Evolutionary conservation across 805 yeast genomes (phyloP).

Genomic region (Nakazawaea siamensis): DNA sequence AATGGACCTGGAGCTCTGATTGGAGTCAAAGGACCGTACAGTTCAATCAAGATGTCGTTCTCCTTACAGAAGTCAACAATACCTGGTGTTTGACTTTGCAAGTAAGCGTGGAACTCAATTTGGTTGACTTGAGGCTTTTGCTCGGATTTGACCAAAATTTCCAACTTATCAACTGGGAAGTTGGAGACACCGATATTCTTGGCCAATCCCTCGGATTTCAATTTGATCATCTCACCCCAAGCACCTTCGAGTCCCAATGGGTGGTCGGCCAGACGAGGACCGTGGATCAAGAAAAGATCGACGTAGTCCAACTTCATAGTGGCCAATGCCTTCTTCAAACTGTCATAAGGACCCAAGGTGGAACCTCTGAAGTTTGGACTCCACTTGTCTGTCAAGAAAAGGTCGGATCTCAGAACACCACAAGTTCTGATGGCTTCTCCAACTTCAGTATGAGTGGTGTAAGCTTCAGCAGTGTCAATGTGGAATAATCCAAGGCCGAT

Average conservation of each 20-base stretch:
- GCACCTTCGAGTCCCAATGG: constrained; percentile 43
- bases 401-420: constrained; percentile 34
- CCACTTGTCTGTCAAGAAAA: constrained; percentile 59
- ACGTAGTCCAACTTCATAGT: constrained; percentile 43
- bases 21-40: constrained; percentile 66
- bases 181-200: constrained; percentile 55
- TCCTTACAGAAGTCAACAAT: constrained; percentile 40
- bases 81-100: constrained; percentile 56
- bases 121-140: constrained; percentile 56
- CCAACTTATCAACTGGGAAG: constrained; percentile 38
- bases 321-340: constrained; percentile 37
- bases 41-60: constrained; percentile 47
- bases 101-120: constrained; percentile 59
- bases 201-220: constrained; percentile 36
- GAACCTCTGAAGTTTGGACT: constrained; percentile 27
- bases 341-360: constrained; percentile 35
- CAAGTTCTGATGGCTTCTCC: constrained; percentile 41
- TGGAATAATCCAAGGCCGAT: constrained; percentile 46
- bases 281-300: constrained; percentile 57
- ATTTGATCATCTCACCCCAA: constrained; percentile 36
- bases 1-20: constrained; percentile 37
- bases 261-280: constrained; percentile 37
- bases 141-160: constrained; percentile 33
- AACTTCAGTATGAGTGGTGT: constrained; percentile 52
- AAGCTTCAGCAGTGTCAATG: constrained; percentile 63